Evolutionary conservation across 768 basidiomycete species (phyloP).

Genomic region (Trametes cingulata): DNA sequence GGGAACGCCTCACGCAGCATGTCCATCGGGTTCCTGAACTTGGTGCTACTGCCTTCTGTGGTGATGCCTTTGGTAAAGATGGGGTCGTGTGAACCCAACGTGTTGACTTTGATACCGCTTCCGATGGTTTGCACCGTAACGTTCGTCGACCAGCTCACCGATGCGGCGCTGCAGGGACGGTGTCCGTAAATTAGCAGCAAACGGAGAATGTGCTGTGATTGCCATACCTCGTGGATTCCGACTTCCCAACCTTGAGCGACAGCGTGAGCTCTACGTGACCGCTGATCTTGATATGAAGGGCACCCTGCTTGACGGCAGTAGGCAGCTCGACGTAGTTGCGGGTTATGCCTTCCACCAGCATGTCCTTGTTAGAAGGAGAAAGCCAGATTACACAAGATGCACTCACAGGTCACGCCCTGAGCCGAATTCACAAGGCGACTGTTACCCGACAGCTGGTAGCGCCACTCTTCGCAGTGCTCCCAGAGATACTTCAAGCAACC

Average conservation of each 20-base stretch:
- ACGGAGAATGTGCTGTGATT: too few relatives aligned
- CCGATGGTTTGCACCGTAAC: constrained; percentile 23
- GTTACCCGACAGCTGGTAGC: constrained; percentile 27
- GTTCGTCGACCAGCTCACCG: constrained; percentile 27
- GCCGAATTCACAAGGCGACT: constrained; percentile 19
- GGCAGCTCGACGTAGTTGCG: constrained; percentile 32
- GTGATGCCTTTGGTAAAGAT: constrained; percentile 15
- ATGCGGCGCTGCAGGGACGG: constrained; percentile 28
- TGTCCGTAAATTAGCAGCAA: too few relatives aligned
- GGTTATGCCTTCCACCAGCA: constrained; percentile 33
- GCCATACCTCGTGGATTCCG: constrained; percentile 21
- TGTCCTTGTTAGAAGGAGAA: too few relatives aligned
- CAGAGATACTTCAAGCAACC: constrained; percentile 28
- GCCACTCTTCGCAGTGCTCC: constrained; percentile 31
- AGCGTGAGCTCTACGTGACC: constrained; percentile 29
- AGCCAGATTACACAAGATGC: too few relatives aligned
- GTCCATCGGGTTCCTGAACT: constrained; percentile 22
- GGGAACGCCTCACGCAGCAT: constrained; percentile 28
- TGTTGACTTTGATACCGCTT: constrained; percentile 27
- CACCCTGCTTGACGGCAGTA: constrained; percentile 24
- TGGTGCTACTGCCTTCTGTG: constrained; percentile 5
- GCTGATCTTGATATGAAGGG: constrained; percentile 29
- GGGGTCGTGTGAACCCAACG: constrained; percentile 18
- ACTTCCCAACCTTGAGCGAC: constrained; percentile 16
- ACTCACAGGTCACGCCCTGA: constrained; percentile 27